Base-by-base conservation (phyloP, 2,329 filamentous ascomycete species). In the Ilyonectria robusta region DNA sequence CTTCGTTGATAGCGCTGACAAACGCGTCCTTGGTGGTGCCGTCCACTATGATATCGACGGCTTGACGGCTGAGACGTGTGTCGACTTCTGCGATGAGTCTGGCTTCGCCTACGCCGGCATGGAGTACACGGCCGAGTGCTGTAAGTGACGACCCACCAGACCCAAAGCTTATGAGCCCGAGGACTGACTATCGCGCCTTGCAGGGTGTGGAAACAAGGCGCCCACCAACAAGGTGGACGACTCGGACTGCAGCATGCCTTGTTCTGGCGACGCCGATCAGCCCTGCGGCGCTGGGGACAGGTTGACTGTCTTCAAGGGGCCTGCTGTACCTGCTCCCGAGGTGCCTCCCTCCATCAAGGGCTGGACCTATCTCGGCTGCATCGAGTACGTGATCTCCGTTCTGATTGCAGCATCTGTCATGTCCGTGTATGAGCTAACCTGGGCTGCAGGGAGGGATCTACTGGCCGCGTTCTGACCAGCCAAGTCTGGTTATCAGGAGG, bases 251-350 rank as follows among this genome's bases (percentile, higher is more conserved):
- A 78, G 77, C 47, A 84, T 82, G 72, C 77, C 83, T 1, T 89
- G 88, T 73, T 79, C 83, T 55, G 87, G 86, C 13, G 84, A 88
- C 71, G 68, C 63, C 1, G 77, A 74, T 13, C 79, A 88, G 75
- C 82, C 81, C 8, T 90, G 88, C 70, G 88, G 87, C 53, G 87
- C 86, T 13, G 68, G 75, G 44, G 79, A 81, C 74, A 80, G 82
- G 10, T 75, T 87, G 61, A 83, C 78, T 61, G 80, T 86, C 29
- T 75, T 73, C 65, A 42, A 51, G 26, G 62, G 62, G 3, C 26
- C 26, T 26, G 23, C 50, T 11, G 29, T 15, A 21, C 7, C 7
- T 13, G 26, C 7, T 17, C 62, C 62, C 21, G 37, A 8, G 17
- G 33, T 11, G 2, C 31, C 51, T 51, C 61, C 61, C 23, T 54